Conservation (phyloP, 2,329 filamentous ascomycete genomes). For the Paecilomyces niveus region DNA sequence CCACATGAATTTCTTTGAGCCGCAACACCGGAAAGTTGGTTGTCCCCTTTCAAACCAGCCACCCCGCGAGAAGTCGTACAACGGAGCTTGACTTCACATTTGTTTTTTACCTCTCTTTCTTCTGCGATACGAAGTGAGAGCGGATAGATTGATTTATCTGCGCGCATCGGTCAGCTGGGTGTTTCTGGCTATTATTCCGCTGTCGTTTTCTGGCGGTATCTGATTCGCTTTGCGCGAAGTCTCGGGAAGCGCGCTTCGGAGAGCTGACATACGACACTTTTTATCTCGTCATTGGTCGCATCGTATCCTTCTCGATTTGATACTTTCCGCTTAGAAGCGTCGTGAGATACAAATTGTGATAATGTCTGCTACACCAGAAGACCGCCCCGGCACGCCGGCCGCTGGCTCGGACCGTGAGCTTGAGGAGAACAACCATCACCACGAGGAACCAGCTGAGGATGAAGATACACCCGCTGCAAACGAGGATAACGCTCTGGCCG, state of each 20-base stretch:
- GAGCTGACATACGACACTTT: background rate
- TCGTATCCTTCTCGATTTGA: constrained; percentile 1
- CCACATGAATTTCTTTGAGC: constrained; percentile 10
- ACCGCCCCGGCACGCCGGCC: constrained; percentile 14
- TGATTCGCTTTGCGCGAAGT: background rate
- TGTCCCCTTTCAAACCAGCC: constrained; percentile 4
- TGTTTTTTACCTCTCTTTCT: background rate
- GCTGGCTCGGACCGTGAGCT: constrained; percentile 2
- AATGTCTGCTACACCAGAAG: constrained; percentile 35
- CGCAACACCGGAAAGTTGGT: constrained; percentile 1
- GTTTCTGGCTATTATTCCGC: background rate
- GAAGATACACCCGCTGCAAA: constrained; percentile 13
- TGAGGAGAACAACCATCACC: constrained; percentile 4
- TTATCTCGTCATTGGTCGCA: background rate
- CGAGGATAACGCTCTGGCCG: constrained; percentile 29
- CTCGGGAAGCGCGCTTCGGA: background rate
- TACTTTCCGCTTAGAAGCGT: background rate
- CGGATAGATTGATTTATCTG: background rate
- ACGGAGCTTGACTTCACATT: background rate
- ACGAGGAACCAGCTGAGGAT: constrained; percentile 9
- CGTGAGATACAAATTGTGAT: constrained; percentile 1
- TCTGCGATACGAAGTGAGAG: background rate
- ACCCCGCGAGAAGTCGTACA: background rate
- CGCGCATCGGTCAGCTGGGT: background rate
- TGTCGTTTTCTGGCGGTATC: background rate